These are phyloP conservation scores for Neofusicoccum kwambonambiense DNA, from an alignment of 2,329 filamentous ascomycete species.

Conservation along the genomic window DNA sequence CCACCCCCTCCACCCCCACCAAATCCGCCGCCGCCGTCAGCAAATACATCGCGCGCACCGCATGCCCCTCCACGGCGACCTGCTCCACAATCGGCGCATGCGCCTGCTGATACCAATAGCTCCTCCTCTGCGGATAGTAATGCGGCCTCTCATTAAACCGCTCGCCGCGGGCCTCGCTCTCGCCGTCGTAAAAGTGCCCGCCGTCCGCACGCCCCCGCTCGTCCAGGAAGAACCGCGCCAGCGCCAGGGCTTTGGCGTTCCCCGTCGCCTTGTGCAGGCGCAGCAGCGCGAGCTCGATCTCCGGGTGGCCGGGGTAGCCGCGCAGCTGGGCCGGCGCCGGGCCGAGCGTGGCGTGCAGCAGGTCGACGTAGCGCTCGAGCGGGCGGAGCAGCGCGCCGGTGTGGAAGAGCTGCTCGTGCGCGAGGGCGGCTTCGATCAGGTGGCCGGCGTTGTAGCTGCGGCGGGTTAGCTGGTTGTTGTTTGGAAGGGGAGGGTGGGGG, in stretches of 20 bases:
- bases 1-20: conserved; percentile 39
- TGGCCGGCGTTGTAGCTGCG: conserved; percentile 60
- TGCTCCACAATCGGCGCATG: conserved; percentile 57
- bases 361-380: conserved; percentile 55
- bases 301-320: conserved; percentile 62
- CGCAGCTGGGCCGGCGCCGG: conserved; percentile 50
- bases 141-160: conserved; percentile 47
- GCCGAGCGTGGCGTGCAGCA: conserved; percentile 55
- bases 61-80: conserved; percentile 57
- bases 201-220: conserved; percentile 57
- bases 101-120: conserved; percentile 56
- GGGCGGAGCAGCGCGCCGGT: conserved; percentile 54
- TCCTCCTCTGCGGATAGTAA: conserved; percentile 45
- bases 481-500: background rate
- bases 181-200: conserved; percentile 56
- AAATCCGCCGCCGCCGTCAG: conserved; percentile 59
- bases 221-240: conserved; percentile 58
- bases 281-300: conserved; percentile 53
- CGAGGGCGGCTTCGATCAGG: conserved; percentile 60
- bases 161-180: conserved; percentile 53
- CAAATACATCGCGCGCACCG: conserved; percentile 61
- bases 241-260: conserved; percentile 40
- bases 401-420: conserved; percentile 54
- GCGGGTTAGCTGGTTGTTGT: background rate
- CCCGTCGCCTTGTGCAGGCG: conserved; percentile 45